Conservation (phyloP, 352 stramenopile genomes). For the Globisporangium spinosum region DNA sequence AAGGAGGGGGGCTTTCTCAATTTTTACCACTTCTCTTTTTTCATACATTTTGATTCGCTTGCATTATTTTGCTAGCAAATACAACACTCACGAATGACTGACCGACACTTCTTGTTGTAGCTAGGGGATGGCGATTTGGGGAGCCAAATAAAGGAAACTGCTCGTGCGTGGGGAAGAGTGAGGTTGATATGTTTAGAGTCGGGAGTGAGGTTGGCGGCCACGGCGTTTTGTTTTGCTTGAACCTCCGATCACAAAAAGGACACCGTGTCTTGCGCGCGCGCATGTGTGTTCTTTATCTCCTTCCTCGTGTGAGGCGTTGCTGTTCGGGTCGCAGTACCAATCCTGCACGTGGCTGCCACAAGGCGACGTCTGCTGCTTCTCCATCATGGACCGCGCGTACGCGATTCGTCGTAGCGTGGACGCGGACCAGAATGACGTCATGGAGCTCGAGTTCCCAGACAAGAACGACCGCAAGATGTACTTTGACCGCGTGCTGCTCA, state of each 20-base stretch:
- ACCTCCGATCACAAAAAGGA: too few species aligned
- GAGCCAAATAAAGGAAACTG: background rate
- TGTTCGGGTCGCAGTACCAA: background rate
- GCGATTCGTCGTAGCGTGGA: constrained; percentile 57
- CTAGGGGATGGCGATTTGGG: too few species aligned
- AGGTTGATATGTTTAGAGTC: background rate
- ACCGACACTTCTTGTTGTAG: background rate
- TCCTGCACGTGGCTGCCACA: background rate
- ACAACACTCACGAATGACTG: background rate
- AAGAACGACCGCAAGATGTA: constrained; percentile 53
- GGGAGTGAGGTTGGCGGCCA: background rate
- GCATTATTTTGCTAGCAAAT: background rate
- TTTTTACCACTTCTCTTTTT: background rate
- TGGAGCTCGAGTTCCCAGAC: constrained; percentile 58
- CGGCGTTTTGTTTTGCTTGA: background rate
- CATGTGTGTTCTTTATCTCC: background rate
- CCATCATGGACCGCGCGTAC: constrained; percentile 33
- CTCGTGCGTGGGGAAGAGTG: background rate
- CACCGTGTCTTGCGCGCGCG: too few species aligned
- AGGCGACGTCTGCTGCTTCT: background rate
- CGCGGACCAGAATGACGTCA: constrained; percentile 51
- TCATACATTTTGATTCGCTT: background rate
- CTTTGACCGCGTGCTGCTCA: constrained; percentile 55
- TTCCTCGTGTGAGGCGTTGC: background rate
- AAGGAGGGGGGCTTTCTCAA: background rate